phyloP scores from a whole-genome alignment of 495 filamentous ascomycete genomes.

The Jackrogersella multiformis region DNA sequence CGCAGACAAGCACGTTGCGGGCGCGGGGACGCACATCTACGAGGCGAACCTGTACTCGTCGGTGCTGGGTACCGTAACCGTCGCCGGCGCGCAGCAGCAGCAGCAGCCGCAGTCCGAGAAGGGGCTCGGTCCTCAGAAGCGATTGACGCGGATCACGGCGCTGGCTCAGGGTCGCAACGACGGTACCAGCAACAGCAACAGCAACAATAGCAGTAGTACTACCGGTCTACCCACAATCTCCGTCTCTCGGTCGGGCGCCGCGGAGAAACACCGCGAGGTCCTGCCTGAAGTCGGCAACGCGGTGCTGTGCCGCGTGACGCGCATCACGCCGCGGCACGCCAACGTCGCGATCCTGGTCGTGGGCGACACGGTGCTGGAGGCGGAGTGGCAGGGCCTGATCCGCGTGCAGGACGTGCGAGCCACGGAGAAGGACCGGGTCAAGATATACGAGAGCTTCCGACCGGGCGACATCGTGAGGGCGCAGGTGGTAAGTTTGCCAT shows the following conservation, averaged over 20 bases:
- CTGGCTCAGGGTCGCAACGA: constrained; percentile 35
- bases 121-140: constrained; percentile 63
- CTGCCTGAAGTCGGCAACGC: constrained; percentile 81
- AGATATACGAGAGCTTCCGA: constrained; percentile 88
- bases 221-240: constrained; percentile 51
- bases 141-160: constrained; percentile 62
- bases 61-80: constrained; percentile 67
- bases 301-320: constrained; percentile 84
- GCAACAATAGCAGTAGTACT: constrained; percentile 17
- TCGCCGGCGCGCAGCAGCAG: constrained; percentile 38
- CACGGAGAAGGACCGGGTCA: constrained; percentile 94
- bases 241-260: constrained; percentile 46
- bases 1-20: constrained; percentile 68
- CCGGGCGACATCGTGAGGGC: constrained; percentile 94
- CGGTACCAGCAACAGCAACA: neutral
- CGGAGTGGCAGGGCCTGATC: constrained; percentile 68
- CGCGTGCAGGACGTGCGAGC: constrained; percentile 90
- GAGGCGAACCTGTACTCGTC: constrained; percentile 77
- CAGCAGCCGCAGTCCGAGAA: constrained; percentile 52
- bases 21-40: constrained; percentile 84
- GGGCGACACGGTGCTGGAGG: constrained; percentile 68
- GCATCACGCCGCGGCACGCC: constrained; percentile 84
- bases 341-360: constrained; percentile 83
- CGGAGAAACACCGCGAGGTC: constrained; percentile 69
- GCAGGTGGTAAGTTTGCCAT: constrained; percentile 69